Base-by-base conservation (phyloP, 2,329 filamentous ascomycete species). In the Diaporthe citrichinensis region DNA sequence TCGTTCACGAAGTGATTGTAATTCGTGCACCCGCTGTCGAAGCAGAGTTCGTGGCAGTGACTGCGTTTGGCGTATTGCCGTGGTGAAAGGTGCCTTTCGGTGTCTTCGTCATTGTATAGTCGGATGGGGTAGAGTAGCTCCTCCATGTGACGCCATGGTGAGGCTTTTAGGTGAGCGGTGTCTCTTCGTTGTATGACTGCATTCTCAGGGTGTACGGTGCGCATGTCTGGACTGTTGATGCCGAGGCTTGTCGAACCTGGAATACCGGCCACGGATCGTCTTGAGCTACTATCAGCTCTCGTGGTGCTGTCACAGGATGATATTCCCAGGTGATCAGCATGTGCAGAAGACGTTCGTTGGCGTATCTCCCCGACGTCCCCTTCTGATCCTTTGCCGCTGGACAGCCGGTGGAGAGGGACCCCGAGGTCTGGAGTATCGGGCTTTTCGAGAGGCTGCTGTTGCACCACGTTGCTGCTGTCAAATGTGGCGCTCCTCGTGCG, bases 81-180 rank as follows among this genome's bases (percentile, higher is more conserved):
- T 1, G 79, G 79, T 17, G 78, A 79, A 9, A 78, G 72, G 2
- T 68, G 34, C 4, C 78, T 72, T 1, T 28, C 49, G 4, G 49
- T 55, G 3, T 75, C 71, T 5, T 77, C 77, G 44, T 79, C 79
- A 36, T 79, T 74, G 49, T 76, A 80, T 1, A 80, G 72, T 7
- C 78, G 77, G 10, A 80, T 76, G 0, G 57, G 57, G 36, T 80
- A 80, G 7, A 81, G 74, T 5, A 78, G 72, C 25, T 78, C 57
- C 51, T 80, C 79, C 79, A 81, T 81, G 44, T 80, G 79, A 49
- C 76, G 57, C 80, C 80, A 81, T 0, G 80, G 80, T 8, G 80
- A 81, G 5, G 79, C 77, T 65, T 41, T 41, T 39, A 68, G 25
- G 34, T 75, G 61, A 39, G 20, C 39, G 12, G 49, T 74, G 7